Evolutionary conservation across 441 rosid genomes (phyloP), one percentile per base, ranked within the genome.

Genomic region (Populus hybrid): DNA sequence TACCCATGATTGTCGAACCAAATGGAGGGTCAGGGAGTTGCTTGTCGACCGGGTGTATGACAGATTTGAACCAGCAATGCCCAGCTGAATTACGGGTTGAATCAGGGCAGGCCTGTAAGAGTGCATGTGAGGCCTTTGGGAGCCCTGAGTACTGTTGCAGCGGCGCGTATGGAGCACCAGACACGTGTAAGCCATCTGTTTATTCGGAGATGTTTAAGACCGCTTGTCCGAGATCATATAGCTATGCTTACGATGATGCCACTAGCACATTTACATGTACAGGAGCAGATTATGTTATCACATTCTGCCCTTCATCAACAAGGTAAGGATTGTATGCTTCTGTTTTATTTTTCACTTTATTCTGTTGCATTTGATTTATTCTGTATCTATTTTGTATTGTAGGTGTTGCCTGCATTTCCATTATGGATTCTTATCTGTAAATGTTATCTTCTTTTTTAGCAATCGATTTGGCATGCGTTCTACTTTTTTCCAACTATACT

Each of bases 181-280:
- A 85, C 70, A 87, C 89, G 5, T 93, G 98, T 76, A 92, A 88
- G 81, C 97, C 99, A 2, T 89, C 87, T 10, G 76, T 76, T 35
- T 93, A 93, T 79, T 92, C 99, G 2, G 74, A 82, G 82, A 89
- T 89, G 74, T 93, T 95, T 78, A 95, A 93, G 76, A 78, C 72
- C 67, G 92, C 95, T 6, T 93, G 99, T 67, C 99, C 98, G 0
- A 82, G 77, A 72, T 92, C 99, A 9, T 93, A 95, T 23, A 95
- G 99, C 81, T 95, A 93, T 34, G 99, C 98, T 3, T 93, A 90
- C 40, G 99, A 95, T 67, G 99, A 95, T 64, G 88, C 93, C 7
- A 92, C 94, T 1, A 95, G 99, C 23, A 93, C 92, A 16, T 95
- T 92, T 59, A 93, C 99, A 11, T 95, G 98, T 72, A 84, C 79